Evolutionary conservation across 2,329 filamentous ascomycete species (phyloP).

Genomic region (Fusarium nematophilum): DNA sequence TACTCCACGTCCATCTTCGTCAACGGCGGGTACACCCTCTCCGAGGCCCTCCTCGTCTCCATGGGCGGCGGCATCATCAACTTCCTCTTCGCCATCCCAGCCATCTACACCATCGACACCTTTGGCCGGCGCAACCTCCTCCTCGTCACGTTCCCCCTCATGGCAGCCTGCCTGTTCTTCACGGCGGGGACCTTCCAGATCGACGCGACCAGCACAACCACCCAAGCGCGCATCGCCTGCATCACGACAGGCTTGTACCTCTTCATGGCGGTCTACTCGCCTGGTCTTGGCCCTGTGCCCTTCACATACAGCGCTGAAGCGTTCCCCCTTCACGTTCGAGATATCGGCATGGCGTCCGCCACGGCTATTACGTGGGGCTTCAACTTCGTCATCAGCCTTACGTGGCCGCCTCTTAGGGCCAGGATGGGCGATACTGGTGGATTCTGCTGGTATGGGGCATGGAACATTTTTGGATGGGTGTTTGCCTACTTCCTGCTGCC

Average conservation of each 20-base stretch:
- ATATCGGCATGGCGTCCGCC: conserved; percentile 64
- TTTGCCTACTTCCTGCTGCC: conserved; percentile 50
- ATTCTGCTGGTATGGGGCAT: conserved; percentile 54
- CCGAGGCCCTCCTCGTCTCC: conserved; percentile 62
- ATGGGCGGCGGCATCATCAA: conserved; percentile 69
- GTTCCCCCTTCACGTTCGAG: conserved; percentile 67
- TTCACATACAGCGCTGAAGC: conserved; percentile 71
- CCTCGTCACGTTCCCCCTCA: conserved; percentile 68
- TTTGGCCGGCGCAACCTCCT: conserved; percentile 67
- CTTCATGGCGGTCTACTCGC: conserved; percentile 56
- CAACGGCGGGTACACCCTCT: conserved; percentile 54
- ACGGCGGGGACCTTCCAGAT: conserved; percentile 64
- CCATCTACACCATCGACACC: conserved; percentile 69
- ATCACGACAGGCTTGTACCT: conserved; percentile 53
- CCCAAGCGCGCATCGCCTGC: conserved; percentile 44
- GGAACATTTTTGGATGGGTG: conserved; percentile 50
- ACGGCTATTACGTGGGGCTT: conserved; percentile 56
- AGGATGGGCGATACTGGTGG: conserved; percentile 48
- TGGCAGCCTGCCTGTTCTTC: conserved; percentile 66
- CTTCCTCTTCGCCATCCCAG: conserved; percentile 68
- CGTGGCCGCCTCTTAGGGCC: conserved; percentile 43
- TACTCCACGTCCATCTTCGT: conserved; percentile 60
- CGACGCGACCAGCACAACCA: background rate
- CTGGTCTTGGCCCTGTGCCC: conserved; percentile 67
- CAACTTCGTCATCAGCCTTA: conserved; percentile 53